Evolutionary conservation across 805 yeast genomes (phyloP).

Genomic region (Starmerella ratchasimensis): DNA sequence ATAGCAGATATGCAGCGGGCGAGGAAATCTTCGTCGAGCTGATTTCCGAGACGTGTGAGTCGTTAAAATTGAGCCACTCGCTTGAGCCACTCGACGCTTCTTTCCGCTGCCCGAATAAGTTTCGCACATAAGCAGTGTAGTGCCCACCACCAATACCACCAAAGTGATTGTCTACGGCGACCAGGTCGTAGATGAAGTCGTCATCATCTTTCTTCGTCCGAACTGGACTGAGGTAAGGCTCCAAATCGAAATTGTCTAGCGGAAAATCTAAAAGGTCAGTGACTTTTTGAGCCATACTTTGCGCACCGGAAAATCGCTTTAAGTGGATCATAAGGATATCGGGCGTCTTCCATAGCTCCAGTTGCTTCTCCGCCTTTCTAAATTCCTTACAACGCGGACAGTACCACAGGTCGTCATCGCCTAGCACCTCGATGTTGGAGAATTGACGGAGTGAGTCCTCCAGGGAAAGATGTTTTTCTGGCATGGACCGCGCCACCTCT

Average conservation of each 20-base stretch:
- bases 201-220: constrained; percentile 15
- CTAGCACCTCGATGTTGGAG: constrained; percentile 68
- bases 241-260: constrained; percentile 62
- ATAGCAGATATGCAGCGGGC: constrained; percentile 75
- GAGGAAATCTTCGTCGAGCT: constrained; percentile 49
- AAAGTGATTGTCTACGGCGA: constrained; percentile 89
- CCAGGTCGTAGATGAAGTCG: constrained; percentile 54
- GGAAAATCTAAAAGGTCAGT: constrained; percentile 80
- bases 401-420: constrained; percentile 85
- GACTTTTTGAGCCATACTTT: constrained; percentile 80
- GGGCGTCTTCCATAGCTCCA: constrained; percentile 88
- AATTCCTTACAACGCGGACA: constrained; percentile 84
- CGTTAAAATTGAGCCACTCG: constrained; percentile 85
- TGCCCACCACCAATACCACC: constrained; percentile 98
- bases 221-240: constrained; percentile 33
- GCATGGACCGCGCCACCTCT: constrained; percentile 15
- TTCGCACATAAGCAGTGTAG: constrained; percentile 80
- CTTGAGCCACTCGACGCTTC: constrained; percentile 33
- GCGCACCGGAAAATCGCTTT: constrained; percentile 74
- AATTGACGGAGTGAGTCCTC: constrained; percentile 65
- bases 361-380: constrained; percentile 77
- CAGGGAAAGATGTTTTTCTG: constrained; percentile 36
- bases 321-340: constrained; percentile 81
- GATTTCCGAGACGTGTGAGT: constrained; percentile 53
- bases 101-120: constrained; percentile 42